A percentile compares a stretch with the other conserved stretches of the same genome.
phyloP scores from a whole-genome alignment of 345 rosid species.

The Hibiscus mutabilis region DNA sequence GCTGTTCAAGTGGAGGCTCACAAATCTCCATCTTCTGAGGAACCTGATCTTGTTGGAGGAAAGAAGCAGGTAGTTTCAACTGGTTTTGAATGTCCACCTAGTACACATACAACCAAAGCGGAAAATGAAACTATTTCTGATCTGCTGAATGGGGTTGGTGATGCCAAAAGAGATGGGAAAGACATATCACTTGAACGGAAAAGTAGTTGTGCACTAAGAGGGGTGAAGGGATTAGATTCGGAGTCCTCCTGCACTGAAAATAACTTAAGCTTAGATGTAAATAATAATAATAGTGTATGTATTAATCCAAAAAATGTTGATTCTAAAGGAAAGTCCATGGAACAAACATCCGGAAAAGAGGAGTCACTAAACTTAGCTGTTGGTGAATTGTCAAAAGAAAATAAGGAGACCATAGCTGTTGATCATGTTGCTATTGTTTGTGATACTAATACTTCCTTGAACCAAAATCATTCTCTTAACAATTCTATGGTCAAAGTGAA shows the following conservation, averaged over 20 bases:
- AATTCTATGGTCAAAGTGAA: constrained; percentile 33
- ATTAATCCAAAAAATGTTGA: constrained; percentile 34
- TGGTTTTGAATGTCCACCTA: constrained; percentile 31
- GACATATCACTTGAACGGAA: constrained; percentile 33
- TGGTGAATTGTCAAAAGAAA: constrained; percentile 36
- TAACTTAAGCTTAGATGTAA: constrained; percentile 41
- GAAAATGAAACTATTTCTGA: constrained; percentile 32
- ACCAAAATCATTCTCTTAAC: constrained; percentile 23
- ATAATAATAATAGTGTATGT: constrained; percentile 40
- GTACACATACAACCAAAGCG: constrained; percentile 26
- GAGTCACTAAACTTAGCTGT: constrained; percentile 30
- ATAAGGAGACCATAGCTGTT: constrained; percentile 33
- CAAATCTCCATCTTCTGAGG: constrained; percentile 31
- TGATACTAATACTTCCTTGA: constrained; percentile 21
- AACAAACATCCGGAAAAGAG: constrained; percentile 35
- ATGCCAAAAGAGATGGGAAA: constrained; percentile 33
- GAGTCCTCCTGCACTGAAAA: constrained; percentile 63
- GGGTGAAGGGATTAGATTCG: constrained; percentile 45
- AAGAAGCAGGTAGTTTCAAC: constrained; percentile 38
- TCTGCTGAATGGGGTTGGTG: constrained; percentile 37
- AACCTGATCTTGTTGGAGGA: constrained; percentile 30
- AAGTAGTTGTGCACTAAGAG: constrained; percentile 29
- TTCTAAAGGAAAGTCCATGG: constrained; percentile 30
- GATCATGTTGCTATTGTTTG: constrained; percentile 21
- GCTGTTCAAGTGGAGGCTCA: constrained; percentile 26